Evolutionary conservation across 495 filamentous ascomycete species (phyloP).

Genomic region (Lophiotrema nucula): DNA sequence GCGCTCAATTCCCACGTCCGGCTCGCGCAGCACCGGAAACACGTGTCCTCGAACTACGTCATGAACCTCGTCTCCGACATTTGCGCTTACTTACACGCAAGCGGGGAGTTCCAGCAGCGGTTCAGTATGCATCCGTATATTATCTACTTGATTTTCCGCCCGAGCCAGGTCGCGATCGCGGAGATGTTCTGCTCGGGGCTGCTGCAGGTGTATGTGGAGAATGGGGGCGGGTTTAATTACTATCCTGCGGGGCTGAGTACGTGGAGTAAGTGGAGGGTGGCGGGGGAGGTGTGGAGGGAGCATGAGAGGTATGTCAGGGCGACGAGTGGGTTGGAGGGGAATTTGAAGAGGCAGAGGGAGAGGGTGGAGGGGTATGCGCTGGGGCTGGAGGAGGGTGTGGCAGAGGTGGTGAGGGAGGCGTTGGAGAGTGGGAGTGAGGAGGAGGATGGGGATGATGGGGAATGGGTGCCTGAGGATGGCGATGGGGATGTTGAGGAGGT

Average conservation of each 20-base stretch:
- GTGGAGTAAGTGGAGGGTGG: constrained; percentile 4
- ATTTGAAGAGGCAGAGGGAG: constrained; percentile 3
- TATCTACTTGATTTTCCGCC: constrained; percentile 21
- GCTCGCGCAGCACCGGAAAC: constrained; percentile 10
- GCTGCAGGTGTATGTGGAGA: constrained; percentile 20
- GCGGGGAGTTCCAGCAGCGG: not conserved
- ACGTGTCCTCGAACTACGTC: constrained; percentile 13
- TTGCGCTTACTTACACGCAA: not conserved
- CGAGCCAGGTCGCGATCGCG: constrained; percentile 12
- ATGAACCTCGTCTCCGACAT: constrained; percentile 24
- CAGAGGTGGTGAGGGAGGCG: constrained; percentile 5
- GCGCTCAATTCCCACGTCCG: constrained; percentile 2
- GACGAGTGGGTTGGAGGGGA: not conserved
- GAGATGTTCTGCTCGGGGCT: constrained; percentile 27
- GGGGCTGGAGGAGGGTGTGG: not conserved
- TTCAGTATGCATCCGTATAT: constrained; percentile 21
- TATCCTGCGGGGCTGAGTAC: constrained; percentile 22
- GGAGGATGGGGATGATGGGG: not conserved
- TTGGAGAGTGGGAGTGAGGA: not conserved
- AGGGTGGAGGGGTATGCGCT: not conserved
- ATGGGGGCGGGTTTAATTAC: constrained; percentile 22
- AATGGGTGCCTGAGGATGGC: not conserved
- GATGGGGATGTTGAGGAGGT: no score
- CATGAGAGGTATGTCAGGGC: constrained; percentile 9
- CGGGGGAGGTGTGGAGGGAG: constrained; percentile 2